A percentile compares a stretch with the other conserved stretches of the same genome.
Conservation (phyloP, 805 yeast genomes). For the Suhomyces faveliae region DNA sequence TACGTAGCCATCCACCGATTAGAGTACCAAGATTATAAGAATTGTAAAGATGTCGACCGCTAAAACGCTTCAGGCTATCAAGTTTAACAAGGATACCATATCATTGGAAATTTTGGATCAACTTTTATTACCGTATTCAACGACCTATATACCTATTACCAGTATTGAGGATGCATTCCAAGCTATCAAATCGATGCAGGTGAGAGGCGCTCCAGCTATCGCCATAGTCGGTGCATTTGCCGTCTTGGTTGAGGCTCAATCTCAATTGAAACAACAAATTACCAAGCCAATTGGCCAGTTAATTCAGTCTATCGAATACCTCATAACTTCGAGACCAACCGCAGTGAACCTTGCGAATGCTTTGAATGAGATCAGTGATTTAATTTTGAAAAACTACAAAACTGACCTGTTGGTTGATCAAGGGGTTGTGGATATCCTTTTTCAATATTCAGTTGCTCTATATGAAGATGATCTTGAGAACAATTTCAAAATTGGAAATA, state of each 20-base stretch:
- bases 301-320: conserved; percentile 52
- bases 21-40: too few relatives aligned
- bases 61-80: conserved; percentile 57
- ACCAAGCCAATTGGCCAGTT: conserved; percentile 34
- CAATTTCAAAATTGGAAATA: conserved; percentile 72
- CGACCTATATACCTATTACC: conserved; percentile 61
- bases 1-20: neutral
- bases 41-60: neutral
- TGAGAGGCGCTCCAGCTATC: conserved; percentile 98
- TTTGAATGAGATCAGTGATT: conserved; percentile 46
- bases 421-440: conserved; percentile 31
- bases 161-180: conserved; percentile 73
- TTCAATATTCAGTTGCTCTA: conserved; percentile 50
- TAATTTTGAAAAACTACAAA: conserved; percentile 19
- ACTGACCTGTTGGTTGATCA: conserved; percentile 21
- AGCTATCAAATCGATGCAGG: conserved; percentile 89
- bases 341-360: conserved; percentile 91
- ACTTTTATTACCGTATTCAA: conserved; percentile 73
- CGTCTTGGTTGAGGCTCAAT: conserved; percentile 66
- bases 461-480: conserved; percentile 77
- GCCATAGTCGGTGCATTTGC: conserved; percentile 92
- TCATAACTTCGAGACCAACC: conserved; percentile 85
- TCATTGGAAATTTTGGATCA: conserved; percentile 74
- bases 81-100: conserved; percentile 48
- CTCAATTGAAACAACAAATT: conserved; percentile 19